Evolutionary conservation across 805 yeast species (phyloP).

Genomic region (Pichia nanzhaoensis): DNA sequence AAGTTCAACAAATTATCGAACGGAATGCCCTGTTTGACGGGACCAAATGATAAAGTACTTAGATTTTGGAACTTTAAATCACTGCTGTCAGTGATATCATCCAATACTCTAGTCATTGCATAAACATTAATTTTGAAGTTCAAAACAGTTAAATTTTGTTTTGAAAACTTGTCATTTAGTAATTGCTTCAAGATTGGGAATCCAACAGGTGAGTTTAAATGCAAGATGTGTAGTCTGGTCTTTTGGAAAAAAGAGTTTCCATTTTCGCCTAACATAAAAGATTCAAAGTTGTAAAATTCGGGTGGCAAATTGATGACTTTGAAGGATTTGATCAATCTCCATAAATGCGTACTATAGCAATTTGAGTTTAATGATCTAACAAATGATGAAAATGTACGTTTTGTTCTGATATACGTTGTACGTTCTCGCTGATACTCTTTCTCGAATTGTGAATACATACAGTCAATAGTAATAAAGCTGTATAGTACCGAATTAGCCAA

Average conservation of each 20-base stretch:
- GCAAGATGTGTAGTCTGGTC: background rate
- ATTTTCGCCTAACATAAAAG: constrained; percentile 7
- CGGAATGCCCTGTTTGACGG: constrained; percentile 11
- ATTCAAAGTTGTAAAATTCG: constrained; percentile 27
- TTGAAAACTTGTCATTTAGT: constrained; percentile 2
- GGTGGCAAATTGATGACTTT: constrained; percentile 18
- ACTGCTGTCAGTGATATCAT: background rate
- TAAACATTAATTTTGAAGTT: constrained; percentile 8
- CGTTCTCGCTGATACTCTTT: constrained; percentile 14
- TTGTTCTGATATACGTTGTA: constrained; percentile 13
- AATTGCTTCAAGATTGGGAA: constrained; percentile 13
- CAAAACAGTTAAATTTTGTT: constrained; percentile 6
- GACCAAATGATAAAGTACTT: constrained; percentile 13
- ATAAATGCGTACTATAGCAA: background rate
- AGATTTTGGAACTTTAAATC: constrained; percentile 7
- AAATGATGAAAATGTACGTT: constrained; percentile 5
- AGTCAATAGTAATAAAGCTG: constrained; percentile 20
- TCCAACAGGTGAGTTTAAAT: constrained; percentile 13
- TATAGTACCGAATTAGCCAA: constrained; percentile 15
- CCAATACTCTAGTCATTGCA: background rate
- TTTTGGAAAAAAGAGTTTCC: constrained; percentile 1
- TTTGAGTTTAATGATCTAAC: constrained; percentile 2
- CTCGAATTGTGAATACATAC: constrained; percentile 23
- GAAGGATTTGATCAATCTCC: constrained; percentile 8
- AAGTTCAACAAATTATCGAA: constrained; percentile 3